Evolutionary conservation across 345 rosid genomes (phyloP).

Genomic region (Carallia brachiata): DNA sequence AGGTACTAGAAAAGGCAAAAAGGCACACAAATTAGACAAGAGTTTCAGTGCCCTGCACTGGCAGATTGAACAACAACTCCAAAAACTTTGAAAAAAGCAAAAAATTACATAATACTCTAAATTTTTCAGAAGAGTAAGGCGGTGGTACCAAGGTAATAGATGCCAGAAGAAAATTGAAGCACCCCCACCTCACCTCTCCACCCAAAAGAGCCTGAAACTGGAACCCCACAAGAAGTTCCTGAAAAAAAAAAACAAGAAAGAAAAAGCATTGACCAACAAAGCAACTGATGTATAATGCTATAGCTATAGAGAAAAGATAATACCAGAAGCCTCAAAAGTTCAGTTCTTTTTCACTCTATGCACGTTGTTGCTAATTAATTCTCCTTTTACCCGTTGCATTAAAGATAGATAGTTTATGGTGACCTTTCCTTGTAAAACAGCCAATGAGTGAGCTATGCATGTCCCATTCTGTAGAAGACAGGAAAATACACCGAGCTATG

Average conservation of each 20-base stretch:
- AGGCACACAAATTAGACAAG: background rate
- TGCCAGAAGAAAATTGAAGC: too few relatives aligned
- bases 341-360: background rate
- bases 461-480: background rate
- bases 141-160: too few relatives aligned
- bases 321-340: background rate
- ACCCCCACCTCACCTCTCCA: too few relatives aligned
- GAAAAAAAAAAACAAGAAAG: background rate
- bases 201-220: background rate
- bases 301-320: background rate
- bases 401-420: background rate
- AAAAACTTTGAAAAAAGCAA: too few relatives aligned
- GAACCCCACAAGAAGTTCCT: background rate
- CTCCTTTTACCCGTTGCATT: background rate
- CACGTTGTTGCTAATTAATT: too few relatives aligned
- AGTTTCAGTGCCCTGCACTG: background rate
- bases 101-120: too few relatives aligned
- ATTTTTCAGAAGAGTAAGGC: too few relatives aligned
- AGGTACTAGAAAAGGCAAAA: background rate
- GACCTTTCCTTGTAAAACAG: constrained; percentile 4
- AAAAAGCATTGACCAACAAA: background rate
- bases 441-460: constrained; percentile 6
- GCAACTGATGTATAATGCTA: background rate
- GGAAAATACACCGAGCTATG: background rate
- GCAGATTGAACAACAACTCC: background rate